These are phyloP conservation scores for Gossypium australe DNA, from an alignment of 345 rosid genomes.

Conservation along the genomic window DNA sequence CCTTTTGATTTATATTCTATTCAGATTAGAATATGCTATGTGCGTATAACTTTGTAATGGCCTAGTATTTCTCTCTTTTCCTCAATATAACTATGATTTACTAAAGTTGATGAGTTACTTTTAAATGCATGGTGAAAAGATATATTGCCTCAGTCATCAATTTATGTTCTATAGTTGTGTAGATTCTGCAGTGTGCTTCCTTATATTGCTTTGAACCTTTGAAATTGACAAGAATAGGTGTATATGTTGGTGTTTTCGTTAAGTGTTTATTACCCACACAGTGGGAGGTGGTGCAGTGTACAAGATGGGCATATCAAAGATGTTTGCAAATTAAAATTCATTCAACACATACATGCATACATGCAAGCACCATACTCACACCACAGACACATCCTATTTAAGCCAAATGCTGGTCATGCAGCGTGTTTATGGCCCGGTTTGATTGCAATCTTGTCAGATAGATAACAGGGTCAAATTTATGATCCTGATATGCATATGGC, in stretches of 20 bases:
- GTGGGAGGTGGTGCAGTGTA: background rate
- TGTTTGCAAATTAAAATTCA: background rate
- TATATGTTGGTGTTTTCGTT: background rate
- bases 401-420: background rate
- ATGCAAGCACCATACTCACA: background rate
- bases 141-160: background rate
- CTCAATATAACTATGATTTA: background rate
- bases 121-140: background rate
- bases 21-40: conserved; percentile 1
- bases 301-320: background rate
- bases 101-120: background rate
- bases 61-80: background rate
- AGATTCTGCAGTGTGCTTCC: background rate
- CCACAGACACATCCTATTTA: background rate
- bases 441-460: background rate
- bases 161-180: too few species aligned
- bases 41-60: background rate
- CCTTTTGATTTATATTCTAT: background rate
- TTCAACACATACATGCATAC: background rate
- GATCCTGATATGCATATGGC: background rate
- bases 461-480: background rate
- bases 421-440: background rate
- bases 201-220: background rate
- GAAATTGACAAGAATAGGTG: background rate
- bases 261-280: background rate